These are phyloP conservation scores for Leccinum boreale DNA, from an alignment of 768 basidiomycete species.

Conservation along the genomic window DNA sequence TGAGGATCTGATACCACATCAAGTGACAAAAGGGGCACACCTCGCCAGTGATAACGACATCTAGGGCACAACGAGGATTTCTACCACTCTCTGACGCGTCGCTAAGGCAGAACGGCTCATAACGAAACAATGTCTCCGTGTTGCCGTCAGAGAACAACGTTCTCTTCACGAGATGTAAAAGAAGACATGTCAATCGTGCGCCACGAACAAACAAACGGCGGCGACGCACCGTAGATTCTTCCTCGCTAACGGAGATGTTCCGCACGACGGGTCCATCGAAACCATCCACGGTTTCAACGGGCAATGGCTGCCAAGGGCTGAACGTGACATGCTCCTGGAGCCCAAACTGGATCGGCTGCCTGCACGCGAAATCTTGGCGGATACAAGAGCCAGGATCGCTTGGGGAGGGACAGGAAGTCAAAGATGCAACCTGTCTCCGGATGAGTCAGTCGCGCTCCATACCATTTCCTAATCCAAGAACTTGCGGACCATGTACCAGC, in stretches of 20 bases:
- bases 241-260: conserved; percentile 18
- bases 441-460: conserved; percentile 14
- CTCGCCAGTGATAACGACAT: conserved; percentile 37
- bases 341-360: conserved; percentile 49
- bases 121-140: conserved; percentile 23
- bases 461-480: conserved; percentile 15
- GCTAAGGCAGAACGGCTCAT: conserved; percentile 31
- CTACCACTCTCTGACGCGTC: conserved; percentile 27
- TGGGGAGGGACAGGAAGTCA: conserved; percentile 15
- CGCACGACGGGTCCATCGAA: conserved; percentile 25
- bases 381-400: conserved; percentile 7
- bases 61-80: conserved; percentile 29
- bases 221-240: conserved; percentile 24
- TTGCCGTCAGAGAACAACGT: conserved; percentile 29
- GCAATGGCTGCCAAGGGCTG: conserved; percentile 36
- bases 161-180: conserved; percentile 13
- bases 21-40: conserved; percentile 22
- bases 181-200: conserved; percentile 22
- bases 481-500: conserved; percentile 50
- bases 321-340: conserved; percentile 45
- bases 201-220: background rate
- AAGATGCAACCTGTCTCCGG: conserved; percentile 26
- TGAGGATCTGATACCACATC: conserved; percentile 21
- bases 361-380: conserved; percentile 37
- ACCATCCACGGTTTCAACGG: conserved; percentile 15